Base-by-base conservation (phyloP, 495 filamentous ascomycete species). In the Neurospora sp. region DNA sequence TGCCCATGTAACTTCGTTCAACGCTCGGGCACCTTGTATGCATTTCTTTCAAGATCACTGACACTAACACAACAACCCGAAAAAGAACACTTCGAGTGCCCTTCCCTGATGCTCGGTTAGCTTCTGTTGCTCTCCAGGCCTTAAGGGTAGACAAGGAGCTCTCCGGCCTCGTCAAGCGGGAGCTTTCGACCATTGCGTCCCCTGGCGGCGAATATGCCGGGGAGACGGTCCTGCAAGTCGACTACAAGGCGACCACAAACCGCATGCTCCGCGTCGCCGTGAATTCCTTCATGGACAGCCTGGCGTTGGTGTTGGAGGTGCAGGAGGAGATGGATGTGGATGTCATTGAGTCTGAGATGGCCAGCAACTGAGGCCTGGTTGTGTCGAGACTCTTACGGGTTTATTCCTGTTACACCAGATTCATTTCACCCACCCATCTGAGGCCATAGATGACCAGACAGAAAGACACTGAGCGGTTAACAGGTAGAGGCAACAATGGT, bases 251-350 rank as follows among this genome's bases (percentile, higher is more conserved):
- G 0, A 94, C 93, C 0, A 98, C 96, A 18, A 96, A 97, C 75
- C 90, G 96, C 72, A 98, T 98, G 96, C 86, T 99, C 74, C 90
- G 96, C 18, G 96, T 99, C 10, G 93, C 96, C 16, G 95, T 97
- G 75, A 99, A 99, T 83, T 94, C 95, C n/a, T 97, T 97, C 78
- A 93, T 98, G 86, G 96, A 98, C 74, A 96, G 92, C 75, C 76
- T 98, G 38, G 88, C 90, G 10, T 88, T 97, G 42, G 89, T 98
- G 0, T 79, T 98, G 61, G 91, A 91, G 40, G 91, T 96, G 0
- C 96, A 96, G 90, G 88, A 91, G 77, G 92, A 97, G 81, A 79
- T 98, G 73, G 96, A 98, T 83, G 87, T 91, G 20, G 96, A 98
- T 84, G 91, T 94, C 9, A 78, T 97, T 16, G 79, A 79, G 38